Percentiles rank a stretch among this genome's conserved stretches.
phyloP scores from a whole-genome alignment of 768 basidiomycete genomes.

The Termitomyces sp. region DNA sequence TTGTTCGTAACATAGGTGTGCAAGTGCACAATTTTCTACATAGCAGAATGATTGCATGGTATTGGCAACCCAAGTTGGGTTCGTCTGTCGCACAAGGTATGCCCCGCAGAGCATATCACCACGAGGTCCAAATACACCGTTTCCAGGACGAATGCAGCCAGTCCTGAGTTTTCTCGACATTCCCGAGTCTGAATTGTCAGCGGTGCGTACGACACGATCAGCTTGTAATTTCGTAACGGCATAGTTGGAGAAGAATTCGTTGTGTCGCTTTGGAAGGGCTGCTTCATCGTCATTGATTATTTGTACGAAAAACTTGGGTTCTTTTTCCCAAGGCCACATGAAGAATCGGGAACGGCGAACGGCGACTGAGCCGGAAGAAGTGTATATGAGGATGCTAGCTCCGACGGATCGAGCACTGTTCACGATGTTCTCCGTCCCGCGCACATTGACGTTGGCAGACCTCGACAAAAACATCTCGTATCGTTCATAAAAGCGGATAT shows the following conservation, averaged over 20 bases:
- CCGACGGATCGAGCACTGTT: slow-evolving; percentile 50
- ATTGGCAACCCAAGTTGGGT: slow-evolving; percentile 56
- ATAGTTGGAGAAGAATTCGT: slow-evolving; percentile 75
- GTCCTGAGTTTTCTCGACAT: slow-evolving; percentile 41
- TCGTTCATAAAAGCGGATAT: slow-evolving; percentile 74
- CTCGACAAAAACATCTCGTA: slow-evolving; percentile 40
- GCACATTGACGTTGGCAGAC: slow-evolving; percentile 60
- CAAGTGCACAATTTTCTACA: slow-evolving; percentile 71
- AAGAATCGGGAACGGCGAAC: slow-evolving; percentile 55
- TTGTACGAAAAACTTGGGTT: slow-evolving; percentile 55
- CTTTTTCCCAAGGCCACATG: slow-evolving; percentile 72
- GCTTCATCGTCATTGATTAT: slow-evolving; percentile 56
- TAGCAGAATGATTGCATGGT: slow-evolving; percentile 62
- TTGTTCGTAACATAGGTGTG: slow-evolving; percentile 69
- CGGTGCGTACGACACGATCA: slow-evolving; percentile 39
- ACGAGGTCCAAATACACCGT: slow-evolving; percentile 70
- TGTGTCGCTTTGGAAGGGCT: slow-evolving; percentile 44
- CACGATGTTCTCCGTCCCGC: slow-evolving; percentile 64
- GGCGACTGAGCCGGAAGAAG: slow-evolving; percentile 65
- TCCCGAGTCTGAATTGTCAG: slow-evolving; percentile 27
- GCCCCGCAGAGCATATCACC: slow-evolving; percentile 66
- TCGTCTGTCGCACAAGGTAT: slow-evolving; percentile 53
- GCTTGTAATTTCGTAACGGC: slow-evolving; percentile 59
- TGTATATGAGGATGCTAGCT: slow-evolving; percentile 57
- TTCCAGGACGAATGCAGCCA: slow-evolving; percentile 74